phyloP scores from a whole-genome alignment of 2,329 filamentous ascomycete genomes.

The Achaetomium macrosporum region DNA sequence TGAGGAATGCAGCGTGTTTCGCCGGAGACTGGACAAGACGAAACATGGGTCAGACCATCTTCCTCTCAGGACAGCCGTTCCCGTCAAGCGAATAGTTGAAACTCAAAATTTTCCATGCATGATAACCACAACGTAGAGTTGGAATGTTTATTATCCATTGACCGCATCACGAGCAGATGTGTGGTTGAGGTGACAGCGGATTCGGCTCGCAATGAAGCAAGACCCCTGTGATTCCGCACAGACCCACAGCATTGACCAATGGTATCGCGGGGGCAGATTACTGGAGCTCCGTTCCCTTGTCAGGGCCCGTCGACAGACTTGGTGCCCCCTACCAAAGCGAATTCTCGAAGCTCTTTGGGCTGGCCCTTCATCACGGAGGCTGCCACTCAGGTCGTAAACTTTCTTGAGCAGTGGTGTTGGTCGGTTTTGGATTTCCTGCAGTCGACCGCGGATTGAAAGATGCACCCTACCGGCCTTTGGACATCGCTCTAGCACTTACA shows the following conservation, averaged over 20 bases:
- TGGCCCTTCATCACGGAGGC: constrained; percentile 7
- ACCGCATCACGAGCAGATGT: neutral
- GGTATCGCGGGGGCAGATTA: constrained; percentile 4
- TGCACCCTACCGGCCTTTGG: neutral
- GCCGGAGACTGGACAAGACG: too few relatives aligned
- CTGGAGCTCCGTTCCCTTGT: constrained; percentile 7
- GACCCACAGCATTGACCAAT: constrained; percentile 13
- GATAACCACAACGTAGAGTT: too few relatives aligned
- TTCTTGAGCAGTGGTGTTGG: neutral
- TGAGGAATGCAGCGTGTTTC: too few relatives aligned
- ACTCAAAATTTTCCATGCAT: too few relatives aligned
- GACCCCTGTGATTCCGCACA: constrained; percentile 1
- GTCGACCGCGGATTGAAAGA: neutral
- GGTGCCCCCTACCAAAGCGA: constrained; percentile 7
- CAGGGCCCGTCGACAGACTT: neutral
- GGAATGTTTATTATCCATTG: too few relatives aligned
- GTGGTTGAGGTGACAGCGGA: neutral
- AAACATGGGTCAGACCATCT: too few relatives aligned
- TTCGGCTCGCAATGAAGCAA: neutral
- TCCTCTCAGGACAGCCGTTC: too few relatives aligned
- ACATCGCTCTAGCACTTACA: neutral
- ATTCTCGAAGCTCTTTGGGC: constrained; percentile 15
- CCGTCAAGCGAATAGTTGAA: too few relatives aligned
- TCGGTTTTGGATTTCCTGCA: constrained; percentile 1
- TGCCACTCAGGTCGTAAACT: constrained; percentile 3